Evolutionary conservation across 1,284 basidiomycete genomes (phyloP).

Genomic region (Fomitopsis pinicola): DNA sequence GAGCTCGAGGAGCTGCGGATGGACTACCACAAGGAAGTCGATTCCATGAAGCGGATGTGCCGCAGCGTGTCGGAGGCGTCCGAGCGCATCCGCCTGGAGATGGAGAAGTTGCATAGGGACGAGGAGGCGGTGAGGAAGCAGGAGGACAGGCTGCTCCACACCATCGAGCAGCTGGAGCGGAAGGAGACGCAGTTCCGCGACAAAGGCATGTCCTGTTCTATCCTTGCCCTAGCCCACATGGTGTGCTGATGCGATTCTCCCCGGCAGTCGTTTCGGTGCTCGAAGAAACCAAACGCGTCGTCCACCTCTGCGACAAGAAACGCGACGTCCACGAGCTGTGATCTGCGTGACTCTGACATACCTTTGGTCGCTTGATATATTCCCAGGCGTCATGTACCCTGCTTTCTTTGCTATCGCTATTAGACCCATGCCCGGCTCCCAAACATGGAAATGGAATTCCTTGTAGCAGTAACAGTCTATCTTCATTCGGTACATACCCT

Average conservation of each 20-base stretch:
- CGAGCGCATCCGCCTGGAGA: constrained; percentile 48
- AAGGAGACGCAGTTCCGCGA: constrained; percentile 53
- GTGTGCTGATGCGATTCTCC: not conserved
- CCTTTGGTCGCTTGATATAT: not conserved
- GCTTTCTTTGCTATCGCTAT: not conserved
- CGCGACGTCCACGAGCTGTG: constrained; percentile 26
- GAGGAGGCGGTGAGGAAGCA: constrained; percentile 52
- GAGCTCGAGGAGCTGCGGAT: constrained; percentile 54
- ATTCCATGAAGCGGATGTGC: constrained; percentile 50
- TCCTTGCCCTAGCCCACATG: not conserved
- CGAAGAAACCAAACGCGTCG: constrained; percentile 50
- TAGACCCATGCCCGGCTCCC: not conserved
- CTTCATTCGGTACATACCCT: not conserved
- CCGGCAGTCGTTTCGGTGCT: constrained; percentile 51
- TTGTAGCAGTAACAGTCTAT: not conserved
- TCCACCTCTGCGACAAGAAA: constrained; percentile 42
- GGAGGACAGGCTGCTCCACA: constrained; percentile 45
- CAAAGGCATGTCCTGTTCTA: constrained; percentile 34
- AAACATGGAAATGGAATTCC: not conserved
- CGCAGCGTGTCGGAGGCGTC: constrained; percentile 50
- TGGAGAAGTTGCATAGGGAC: constrained; percentile 46
- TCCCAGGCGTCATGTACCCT: not conserved
- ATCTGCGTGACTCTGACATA: not conserved
- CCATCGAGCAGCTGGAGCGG: constrained; percentile 51
- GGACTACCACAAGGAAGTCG: constrained; percentile 56